Evolutionary conservation across 371 early-diverging fungal species (phyloP).

Genomic region (Mortierella sp.): DNA sequence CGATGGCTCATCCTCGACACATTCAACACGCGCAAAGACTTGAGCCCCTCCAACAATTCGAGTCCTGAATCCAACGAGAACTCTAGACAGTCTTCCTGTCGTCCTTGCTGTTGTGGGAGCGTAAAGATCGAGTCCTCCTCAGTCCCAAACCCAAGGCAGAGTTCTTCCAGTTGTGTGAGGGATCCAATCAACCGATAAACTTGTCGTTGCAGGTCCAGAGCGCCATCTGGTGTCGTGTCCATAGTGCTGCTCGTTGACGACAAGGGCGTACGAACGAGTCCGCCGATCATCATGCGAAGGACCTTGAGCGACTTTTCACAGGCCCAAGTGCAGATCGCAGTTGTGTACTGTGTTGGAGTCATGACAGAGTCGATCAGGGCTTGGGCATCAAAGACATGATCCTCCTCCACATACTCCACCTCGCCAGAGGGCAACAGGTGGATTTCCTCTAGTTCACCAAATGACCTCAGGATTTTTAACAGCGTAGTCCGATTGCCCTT

Average conservation of each 20-base stretch:
- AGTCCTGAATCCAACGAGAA: neutral
- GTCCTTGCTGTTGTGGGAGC: neutral
- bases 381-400: neutral
- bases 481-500: neutral
- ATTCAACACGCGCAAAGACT: neutral
- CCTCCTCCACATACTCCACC: constrained; percentile 6
- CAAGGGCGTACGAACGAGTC: neutral
- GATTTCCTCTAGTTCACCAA: neutral
- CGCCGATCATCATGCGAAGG: neutral
- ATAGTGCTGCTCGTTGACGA: neutral
- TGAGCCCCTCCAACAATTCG: neutral
- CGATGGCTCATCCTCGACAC: neutral
- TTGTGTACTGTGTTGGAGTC: neutral
- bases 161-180: neutral
- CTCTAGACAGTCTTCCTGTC: neutral
- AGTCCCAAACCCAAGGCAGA: neutral
- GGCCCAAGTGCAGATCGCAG: neutral
- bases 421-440: neutral
- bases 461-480: constrained; percentile 1
- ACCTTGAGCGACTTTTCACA: neutral
- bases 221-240: neutral
- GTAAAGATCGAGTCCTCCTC: constrained; percentile 1
- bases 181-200: neutral
- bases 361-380: neutral
- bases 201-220: neutral